Evolutionary conservation across 1,284 basidiomycete species (phyloP), one percentile per base, ranked within the genome.

Genomic region (Austroboletus niveus): DNA sequence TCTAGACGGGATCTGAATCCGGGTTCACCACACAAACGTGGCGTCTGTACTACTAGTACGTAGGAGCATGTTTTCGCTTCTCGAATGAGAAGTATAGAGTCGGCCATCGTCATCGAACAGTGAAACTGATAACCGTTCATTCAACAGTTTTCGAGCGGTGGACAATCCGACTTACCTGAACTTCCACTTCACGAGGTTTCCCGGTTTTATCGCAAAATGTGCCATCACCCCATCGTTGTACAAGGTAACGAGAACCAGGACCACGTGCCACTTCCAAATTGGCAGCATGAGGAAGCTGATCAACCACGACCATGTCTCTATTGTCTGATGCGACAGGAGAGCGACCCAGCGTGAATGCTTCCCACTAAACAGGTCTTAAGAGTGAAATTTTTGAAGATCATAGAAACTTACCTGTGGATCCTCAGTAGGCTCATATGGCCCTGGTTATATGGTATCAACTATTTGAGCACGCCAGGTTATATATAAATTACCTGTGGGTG

Each of bases 1-100:
- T 91, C 87, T 46, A 77, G 76, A 44, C 78, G 81, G 42, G 88
- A 89, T 67, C 80, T 85, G 75, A 98, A 98, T 8, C 93, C 91
- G 12, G 93, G 93, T 63, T 95, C 87, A 51, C 85, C 84, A 65
- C 94, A 98, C 22, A 98, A 78, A 52, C 93, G 87, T 31, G 94
- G 94, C 1, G 93, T 95, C 69, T 96, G 89, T 53, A 98, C 86
- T 58, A 96, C 89, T 52, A 98, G 77, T 45, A 96, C 84, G 69
- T 98, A 97, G 60, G 89, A 85, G 71, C 94, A 92, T 30, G 87
- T 94, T 64, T 88, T 88, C 20, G 92, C 81, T 75, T 98, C 94
- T 67, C 94, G 93, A 62, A 98, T 85, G 64, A 94, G 87, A 48
- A 92, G 81, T 63, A 97, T 92, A 14, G 80, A 82, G 72, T 92